phyloP scores from a whole-genome alignment of 129 eudicot species.

The Apium graveolens region DNA sequence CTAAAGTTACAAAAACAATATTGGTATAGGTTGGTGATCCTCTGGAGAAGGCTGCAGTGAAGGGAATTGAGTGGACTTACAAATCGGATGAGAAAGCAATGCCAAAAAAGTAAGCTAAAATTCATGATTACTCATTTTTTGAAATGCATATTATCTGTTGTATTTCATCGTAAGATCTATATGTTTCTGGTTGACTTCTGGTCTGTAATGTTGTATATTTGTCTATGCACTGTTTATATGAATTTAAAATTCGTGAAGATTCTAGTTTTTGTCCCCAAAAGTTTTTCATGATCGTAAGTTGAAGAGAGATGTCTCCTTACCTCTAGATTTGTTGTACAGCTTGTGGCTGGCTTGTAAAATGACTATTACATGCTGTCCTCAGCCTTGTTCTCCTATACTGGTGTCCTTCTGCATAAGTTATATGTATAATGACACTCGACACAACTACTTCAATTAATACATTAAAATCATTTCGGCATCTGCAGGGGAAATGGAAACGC shows the following conservation, averaged over 20 bases:
- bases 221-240: neutral
- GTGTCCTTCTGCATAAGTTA: neutral
- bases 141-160: neutral
- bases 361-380: neutral
- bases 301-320: neutral
- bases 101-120: slow-evolving; percentile 75
- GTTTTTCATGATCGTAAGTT: neutral
- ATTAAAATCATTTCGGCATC: slow-evolving; percentile 10
- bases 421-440: neutral
- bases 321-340: neutral
- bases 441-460: neutral
- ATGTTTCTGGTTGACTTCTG: neutral
- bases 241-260: neutral
- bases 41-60: slow-evolving; percentile 98
- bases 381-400: neutral
- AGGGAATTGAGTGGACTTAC: slow-evolving; percentile 92
- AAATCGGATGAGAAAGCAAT: slow-evolving; percentile 96
- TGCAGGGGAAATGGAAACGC: slow-evolving; percentile 71
- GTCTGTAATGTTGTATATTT: neutral
- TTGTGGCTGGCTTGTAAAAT: neutral
- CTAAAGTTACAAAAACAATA: slow-evolving; percentile 1
- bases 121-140: neutral
- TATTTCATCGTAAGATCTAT: neutral
- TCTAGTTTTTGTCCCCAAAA: neutral
- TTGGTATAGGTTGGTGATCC: slow-evolving; percentile 94